Evolutionary conservation across 129 eudicot species (phyloP), one percentile per base, ranked within the genome.

Genomic region (Artemisia annua): DNA sequence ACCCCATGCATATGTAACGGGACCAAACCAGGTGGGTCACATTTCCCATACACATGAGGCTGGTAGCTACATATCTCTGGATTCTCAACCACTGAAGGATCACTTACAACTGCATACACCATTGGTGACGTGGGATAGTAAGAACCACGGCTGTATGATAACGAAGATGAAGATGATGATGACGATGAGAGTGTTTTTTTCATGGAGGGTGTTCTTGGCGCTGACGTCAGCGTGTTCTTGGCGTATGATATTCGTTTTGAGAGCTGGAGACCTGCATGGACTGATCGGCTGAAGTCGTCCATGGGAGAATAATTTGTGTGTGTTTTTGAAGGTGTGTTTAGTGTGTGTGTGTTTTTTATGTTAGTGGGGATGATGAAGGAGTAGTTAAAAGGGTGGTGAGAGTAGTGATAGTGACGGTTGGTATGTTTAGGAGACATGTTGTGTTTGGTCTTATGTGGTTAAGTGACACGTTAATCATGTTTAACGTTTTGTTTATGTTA

Each of bases 31-130:
- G 99, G 97, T 12, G 97, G 96, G 4, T 86, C 83, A 60, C 96
- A 90, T 50, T 83, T 71, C 7, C 99, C 99, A 69, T 91, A 86
- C 13, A 95, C 99, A 66, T 95, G 79, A 66, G 99, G 99, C 87
- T 95, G 99, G 80, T 95, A 95, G 82, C 99, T 95, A 63, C 85
- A 84, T 20, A 95, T 78, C 19, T 95, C 94, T 7, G 99, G 99
- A 66, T 95, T 95, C 18, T 95, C 99, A 17, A 95, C 99, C 0
- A 84, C 43, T 28, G 59, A 66, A 54, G 97, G 99, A 15, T 90
- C 89, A 11, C 56, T 54, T 5, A 95, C 77, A 78, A 88, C 94
- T 39, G 99, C 97, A 24, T 95, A 95, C 69, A 74, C 90, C 91
- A 85, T 95, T 46, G 88, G 91, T 24, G 89, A 86, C 7, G 93